Base-by-base conservation (phyloP, 2,329 filamentous ascomycete species). In the Parascedosporium putredinis region DNA sequence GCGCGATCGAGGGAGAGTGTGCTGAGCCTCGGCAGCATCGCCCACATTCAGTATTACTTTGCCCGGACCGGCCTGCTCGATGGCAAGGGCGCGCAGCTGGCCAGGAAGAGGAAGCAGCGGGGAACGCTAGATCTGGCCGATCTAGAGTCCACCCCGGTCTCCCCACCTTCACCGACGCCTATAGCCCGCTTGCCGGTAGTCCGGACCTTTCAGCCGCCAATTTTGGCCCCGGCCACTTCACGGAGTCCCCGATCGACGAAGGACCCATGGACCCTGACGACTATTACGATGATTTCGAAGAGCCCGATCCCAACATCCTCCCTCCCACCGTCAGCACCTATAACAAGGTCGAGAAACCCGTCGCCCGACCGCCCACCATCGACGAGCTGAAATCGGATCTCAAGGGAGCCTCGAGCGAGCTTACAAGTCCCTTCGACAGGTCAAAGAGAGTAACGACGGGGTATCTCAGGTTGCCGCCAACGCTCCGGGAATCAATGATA, bases 301-400 rank as follows among this genome's bases (percentile, higher is more conserved):
- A 84, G 52, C 73, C 74, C 18, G 86, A 88, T 52, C 78, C 81
- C 25, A 77, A 84, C 53, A 91, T 98, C 81, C 80, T 96, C 3
- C 91, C 93, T n/a, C 93, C 93, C 0, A 98, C 93, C 0, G 88
- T 91, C 36, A 96, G 90, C 74, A 98, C 93, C 3, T 98, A 97
- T 66, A 89, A 87, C 56, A 82, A 89, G 60, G 84, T 86, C 57
- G 84, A 88, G 53, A 87, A 89, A 59, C 83, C 84, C 51, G 76
- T 95, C 20, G 81, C 88, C 9, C 91, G 86, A 47, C 88, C 90
- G 34, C 93, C 93, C 7, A 86, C 93, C 52, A 80, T 91, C 55
- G 73, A 80, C 45, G 83, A 91, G 53, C 76, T 98, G 51, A 86
- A 91, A 60, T 59, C 65, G 14, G 73, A 78, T 20, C 66, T 81